Evolutionary conservation across 352 stramenopile species (phyloP), one percentile per base, ranked within the genome.

Genomic region (Phytophthora brassicae): DNA sequence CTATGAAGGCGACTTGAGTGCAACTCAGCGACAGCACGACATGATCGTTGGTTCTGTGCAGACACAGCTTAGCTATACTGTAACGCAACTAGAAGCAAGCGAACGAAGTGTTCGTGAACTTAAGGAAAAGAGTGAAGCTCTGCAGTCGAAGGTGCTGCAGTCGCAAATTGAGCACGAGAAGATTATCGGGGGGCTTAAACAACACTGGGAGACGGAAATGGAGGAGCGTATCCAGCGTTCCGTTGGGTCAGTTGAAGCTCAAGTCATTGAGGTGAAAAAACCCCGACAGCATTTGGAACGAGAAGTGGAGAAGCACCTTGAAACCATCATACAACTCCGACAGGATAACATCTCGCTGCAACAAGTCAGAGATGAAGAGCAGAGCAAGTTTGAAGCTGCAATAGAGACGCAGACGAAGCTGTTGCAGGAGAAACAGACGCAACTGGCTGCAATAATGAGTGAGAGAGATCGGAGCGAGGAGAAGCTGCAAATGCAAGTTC

Each of bases 221-320:
- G 66, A 86, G 48, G 69, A 88, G 16, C 72, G 82, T 4, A 66
- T 90, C 6, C 69, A 90, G 29, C 84, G 80, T 14, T 70, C 79
- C 0, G 68, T 92, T 0, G 59, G 64, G 1, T 71, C 68, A 0
- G 73, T 93, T 6, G 79, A 92, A 56, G 68, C 62, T 3, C 83
- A 93, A 63, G 62, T 92, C 4, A 76, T 74, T 0, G 86, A 88
- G 16, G 74, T 91, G 54, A 88, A 88, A 51, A 81, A 84, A 41
- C 72, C 66, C 2, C 75, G 84, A 1, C 39, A 82, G 29, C 63
- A 81, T 39, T 60, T 92, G 19, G 81, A 93, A 52, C 66, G 66
- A 19, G 82, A 92, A 38, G 76, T 90, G 1, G 80, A 85, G 53
- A 88, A 79, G 45, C 79, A 89, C 43, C 48, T 81, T 23, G 58